A percentile compares a stretch with the other conserved stretches of the same genome.
phyloP scores from a whole-genome alignment of 2,329 filamentous ascomycete genomes.

The Nakataea oryzae region DNA sequence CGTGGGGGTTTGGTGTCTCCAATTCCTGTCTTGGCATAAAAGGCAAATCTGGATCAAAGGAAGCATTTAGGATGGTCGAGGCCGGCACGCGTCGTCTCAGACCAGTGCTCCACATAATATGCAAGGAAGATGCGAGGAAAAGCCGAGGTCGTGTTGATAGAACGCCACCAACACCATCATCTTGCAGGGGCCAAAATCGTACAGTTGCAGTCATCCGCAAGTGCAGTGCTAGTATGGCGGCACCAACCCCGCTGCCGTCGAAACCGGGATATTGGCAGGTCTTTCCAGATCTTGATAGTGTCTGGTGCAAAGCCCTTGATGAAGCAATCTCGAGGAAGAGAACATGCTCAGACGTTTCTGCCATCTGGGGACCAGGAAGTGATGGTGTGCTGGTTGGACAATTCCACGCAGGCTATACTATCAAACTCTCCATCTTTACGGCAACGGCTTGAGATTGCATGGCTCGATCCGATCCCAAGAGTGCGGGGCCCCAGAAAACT shows the following conservation, averaged over 20 bases:
- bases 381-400: rapidly evolving
- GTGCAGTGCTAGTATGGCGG: not conserved
- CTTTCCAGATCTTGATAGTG: not conserved
- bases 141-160: not conserved
- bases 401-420: not conserved
- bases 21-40: not conserved
- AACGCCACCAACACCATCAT: not conserved
- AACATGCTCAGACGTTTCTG: not conserved
- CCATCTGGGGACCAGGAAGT: not conserved
- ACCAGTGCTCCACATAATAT: not conserved
- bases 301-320: not conserved
- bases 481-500: not conserved
- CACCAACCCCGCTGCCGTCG: no score
- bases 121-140: not conserved
- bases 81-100: not conserved
- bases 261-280: not conserved
- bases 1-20: not conserved
- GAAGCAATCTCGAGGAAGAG: not conserved
- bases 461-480: not conserved
- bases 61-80: not conserved
- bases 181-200: not conserved
- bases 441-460: not conserved
- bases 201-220: not conserved
- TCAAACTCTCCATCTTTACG: not conserved
- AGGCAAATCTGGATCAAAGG: not conserved